These are phyloP conservation scores for Diaporthe citrichinensis DNA, from an alignment of 2,329 filamentous ascomycete genomes.

Conservation along the genomic window DNA sequence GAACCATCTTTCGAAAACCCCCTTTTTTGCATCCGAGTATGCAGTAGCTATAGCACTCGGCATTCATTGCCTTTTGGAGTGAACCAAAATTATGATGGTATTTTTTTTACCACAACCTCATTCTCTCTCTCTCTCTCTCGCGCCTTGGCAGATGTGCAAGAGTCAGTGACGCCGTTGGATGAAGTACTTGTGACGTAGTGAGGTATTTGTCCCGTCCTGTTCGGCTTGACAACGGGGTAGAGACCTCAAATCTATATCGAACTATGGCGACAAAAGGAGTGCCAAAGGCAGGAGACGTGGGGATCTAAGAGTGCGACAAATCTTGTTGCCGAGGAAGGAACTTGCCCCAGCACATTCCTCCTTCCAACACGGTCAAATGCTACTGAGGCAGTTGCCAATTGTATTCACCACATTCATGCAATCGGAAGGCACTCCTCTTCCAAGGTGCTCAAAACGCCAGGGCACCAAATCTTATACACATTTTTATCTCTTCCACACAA, in stretches of 20 bases:
- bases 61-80: neutral
- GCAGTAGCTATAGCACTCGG: neutral
- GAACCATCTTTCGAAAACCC: constrained; percentile 4
- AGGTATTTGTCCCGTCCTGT: neutral
- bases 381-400: neutral
- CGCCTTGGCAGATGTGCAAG: neutral
- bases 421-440: neutral
- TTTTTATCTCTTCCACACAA: neutral
- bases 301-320: neutral
- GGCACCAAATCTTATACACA: neutral
- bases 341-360: neutral
- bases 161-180: neutral
- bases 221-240: neutral
- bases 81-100: neutral
- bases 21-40: neutral
- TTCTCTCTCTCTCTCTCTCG: neutral
- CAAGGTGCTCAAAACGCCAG: no score
- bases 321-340: neutral
- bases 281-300: neutral
- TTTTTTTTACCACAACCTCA: no score
- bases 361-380: neutral
- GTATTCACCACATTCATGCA: neutral
- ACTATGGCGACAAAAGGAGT: no score
- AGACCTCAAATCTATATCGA: neutral
- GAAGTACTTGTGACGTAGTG: neutral